These are phyloP conservation scores for Nicotiana tomentosiformis DNA, from an alignment of 257 asterid genomes.

Conservation along the genomic window DNA sequence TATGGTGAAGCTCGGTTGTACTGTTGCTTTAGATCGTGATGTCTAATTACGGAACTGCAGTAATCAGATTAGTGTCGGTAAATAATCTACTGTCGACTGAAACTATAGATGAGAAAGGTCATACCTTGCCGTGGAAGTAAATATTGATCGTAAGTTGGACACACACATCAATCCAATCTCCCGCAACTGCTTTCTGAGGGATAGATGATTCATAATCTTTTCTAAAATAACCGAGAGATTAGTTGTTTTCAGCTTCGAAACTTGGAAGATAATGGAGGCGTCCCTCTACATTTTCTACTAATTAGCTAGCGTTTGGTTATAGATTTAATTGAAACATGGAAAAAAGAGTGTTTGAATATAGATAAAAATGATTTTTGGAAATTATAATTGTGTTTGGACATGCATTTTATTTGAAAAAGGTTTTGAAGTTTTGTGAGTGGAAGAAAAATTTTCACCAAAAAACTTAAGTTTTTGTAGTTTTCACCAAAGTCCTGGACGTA, in stretches of 20 bases:
- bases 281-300: too few species aligned
- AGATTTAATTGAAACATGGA: too few species aligned
- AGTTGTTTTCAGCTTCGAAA: not conserved
- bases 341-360: too few species aligned
- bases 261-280: not conserved
- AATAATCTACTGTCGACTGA: not conserved
- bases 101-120: not conserved
- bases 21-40: not conserved
- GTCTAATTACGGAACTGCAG: not conserved
- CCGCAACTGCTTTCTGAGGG: not conserved
- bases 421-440: too few species aligned
- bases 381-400: too few species aligned
- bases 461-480: too few species aligned
- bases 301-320: too few species aligned
- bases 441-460: too few species aligned
- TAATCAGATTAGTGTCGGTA: not conserved
- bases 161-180: not conserved
- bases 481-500: too few species aligned
- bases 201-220: not conserved
- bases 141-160: not conserved
- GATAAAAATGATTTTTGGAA: too few species aligned
- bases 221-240: too few species aligned
- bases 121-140: not conserved
- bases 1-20: not conserved
- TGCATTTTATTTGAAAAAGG: too few species aligned